Conservation (phyloP, 345 rosid genomes). For the Hypericum androsaemum region DNA sequence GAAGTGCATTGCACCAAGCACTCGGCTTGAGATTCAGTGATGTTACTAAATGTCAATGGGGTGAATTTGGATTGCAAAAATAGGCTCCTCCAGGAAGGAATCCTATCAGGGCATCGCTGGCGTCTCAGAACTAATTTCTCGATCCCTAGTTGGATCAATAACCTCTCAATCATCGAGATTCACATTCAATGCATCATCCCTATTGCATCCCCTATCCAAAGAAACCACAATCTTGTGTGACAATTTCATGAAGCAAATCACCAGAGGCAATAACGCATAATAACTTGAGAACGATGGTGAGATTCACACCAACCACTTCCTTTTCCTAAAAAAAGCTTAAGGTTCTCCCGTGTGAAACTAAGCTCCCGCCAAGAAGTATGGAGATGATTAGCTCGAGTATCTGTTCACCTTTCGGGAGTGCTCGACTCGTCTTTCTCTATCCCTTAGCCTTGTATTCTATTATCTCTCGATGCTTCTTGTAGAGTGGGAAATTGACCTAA, state of each 20-base stretch:
- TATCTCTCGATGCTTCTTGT: no score
- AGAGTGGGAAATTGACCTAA: no score
- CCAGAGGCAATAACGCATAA: conserved; percentile 32
- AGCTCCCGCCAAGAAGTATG: conserved; percentile 48
- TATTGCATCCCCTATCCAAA: conserved; percentile 18
- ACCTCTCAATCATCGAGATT: conserved; percentile 17
- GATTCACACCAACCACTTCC: conserved; percentile 65
- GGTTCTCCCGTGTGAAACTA: conserved; percentile 57
- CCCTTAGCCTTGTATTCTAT: conserved; percentile 98
- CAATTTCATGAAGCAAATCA: conserved; percentile 15
- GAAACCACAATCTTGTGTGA: conserved; percentile 22
- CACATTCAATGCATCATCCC: conserved; percentile 21
- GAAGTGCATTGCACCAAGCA: conserved; percentile 18
- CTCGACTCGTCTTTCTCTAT: conserved; percentile 69
- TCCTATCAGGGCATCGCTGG: conserved; percentile 11
- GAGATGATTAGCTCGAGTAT: conserved; percentile 47
- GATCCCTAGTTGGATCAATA: conserved; percentile 17
- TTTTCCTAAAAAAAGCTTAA: conserved; percentile 40
- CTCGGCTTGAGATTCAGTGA: conserved; percentile 24
- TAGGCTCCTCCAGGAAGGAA: conserved; percentile 13
- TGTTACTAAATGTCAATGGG: conserved; percentile 20
- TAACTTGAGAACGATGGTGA: conserved; percentile 53
- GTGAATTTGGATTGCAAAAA: conserved; percentile 18
- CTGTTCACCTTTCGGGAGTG: conserved; percentile 59
- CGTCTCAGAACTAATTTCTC: conserved; percentile 17